phyloP scores from a whole-genome alignment of 192 early-diverging fungal genomes.

The Podila epigama region DNA sequence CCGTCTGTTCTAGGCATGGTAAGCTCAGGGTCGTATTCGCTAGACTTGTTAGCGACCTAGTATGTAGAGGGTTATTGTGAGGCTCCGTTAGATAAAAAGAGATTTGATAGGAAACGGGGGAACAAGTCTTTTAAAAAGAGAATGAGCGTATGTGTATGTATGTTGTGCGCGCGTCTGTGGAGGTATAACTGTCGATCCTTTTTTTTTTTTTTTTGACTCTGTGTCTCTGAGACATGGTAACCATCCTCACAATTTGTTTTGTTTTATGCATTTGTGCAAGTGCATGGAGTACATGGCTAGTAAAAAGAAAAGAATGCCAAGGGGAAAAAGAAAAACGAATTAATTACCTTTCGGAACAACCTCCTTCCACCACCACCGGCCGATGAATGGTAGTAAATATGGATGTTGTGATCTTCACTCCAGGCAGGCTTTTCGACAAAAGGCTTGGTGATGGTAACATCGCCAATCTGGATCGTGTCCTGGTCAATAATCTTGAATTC shows the following conservation, averaged over 20 bases:
- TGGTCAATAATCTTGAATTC: conserved; percentile 59
- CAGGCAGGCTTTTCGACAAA: conserved; percentile 99
- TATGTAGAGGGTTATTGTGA: background rate
- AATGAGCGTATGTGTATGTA: too few relatives aligned
- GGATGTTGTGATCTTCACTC: conserved; percentile 97
- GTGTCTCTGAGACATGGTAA: too few relatives aligned
- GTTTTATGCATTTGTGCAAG: too few relatives aligned
- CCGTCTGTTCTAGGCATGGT: conserved; percentile 72
- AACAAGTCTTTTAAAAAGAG: too few relatives aligned
- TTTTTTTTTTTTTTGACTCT: too few relatives aligned
- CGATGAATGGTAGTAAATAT: conserved; percentile 87
- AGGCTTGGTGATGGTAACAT: conserved; percentile 80
- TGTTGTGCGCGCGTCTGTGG: too few relatives aligned
- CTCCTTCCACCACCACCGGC: conserved; percentile 84
- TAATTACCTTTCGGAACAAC: conserved; percentile 77
- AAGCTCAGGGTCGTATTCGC: conserved; percentile 82
- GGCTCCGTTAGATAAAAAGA: background rate
- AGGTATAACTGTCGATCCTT: too few relatives aligned
- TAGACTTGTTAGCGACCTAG: conserved; percentile 93
- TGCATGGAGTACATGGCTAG: background rate
- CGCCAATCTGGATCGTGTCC: conserved; percentile 77
- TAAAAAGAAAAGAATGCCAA: background rate
- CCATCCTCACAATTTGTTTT: too few relatives aligned
- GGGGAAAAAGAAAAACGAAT: background rate
- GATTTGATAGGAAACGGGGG: background rate